Percentiles rank a stretch among this genome's conserved stretches.
phyloP scores from a whole-genome alignment of 805 yeast genomes.

The Clavispora fructus region DNA sequence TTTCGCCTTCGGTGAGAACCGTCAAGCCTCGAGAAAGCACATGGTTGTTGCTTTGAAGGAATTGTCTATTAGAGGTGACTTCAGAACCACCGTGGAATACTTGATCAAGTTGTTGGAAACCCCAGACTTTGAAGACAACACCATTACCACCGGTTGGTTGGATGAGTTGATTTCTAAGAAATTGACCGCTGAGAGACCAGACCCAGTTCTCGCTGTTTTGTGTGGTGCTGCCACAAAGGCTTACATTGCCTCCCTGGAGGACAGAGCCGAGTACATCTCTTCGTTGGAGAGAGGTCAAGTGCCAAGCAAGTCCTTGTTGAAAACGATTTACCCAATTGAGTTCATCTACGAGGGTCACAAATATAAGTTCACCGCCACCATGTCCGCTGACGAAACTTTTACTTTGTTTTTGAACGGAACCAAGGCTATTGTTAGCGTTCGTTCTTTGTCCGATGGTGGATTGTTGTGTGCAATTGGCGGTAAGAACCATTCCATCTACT shows the following conservation, averaged over 20 bases:
- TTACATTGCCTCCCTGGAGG: slow-evolving; percentile 67
- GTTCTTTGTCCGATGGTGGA: slow-evolving; percentile 93
- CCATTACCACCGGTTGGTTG: slow-evolving; percentile 98
- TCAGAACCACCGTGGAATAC: slow-evolving; percentile 96
- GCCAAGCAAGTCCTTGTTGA: slow-evolving; percentile 73
- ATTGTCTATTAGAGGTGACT: slow-evolving; percentile 95
- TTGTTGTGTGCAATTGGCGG: slow-evolving; percentile 84
- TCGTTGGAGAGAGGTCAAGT: slow-evolving; percentile 96
- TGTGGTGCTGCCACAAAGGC: slow-evolving; percentile 99
- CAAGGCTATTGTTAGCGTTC: slow-evolving; percentile 79
- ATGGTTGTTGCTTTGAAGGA: slow-evolving; percentile 99
- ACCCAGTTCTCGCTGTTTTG: slow-evolving; percentile 79
- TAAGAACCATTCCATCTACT: slow-evolving; percentile 89
- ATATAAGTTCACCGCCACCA: slow-evolving; percentile 93
- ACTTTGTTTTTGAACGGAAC: slow-evolving; percentile 92
- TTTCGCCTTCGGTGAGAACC: slow-evolving; percentile 97
- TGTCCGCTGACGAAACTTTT: slow-evolving; percentile 79
- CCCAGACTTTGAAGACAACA: slow-evolving; percentile 92
- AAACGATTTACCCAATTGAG: slow-evolving; percentile 87
- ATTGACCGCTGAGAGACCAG: slow-evolving; percentile 96
- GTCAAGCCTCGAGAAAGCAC: slow-evolving; percentile 96
- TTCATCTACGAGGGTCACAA: slow-evolving; percentile 92
- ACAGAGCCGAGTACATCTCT: slow-evolving; percentile 60
- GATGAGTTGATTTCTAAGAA: slow-evolving; percentile 92
- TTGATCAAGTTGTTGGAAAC: slow-evolving; percentile 92